These are phyloP conservation scores for Suillus luteus DNA, from an alignment of 768 basidiomycete species.

Conservation along the genomic window DNA sequence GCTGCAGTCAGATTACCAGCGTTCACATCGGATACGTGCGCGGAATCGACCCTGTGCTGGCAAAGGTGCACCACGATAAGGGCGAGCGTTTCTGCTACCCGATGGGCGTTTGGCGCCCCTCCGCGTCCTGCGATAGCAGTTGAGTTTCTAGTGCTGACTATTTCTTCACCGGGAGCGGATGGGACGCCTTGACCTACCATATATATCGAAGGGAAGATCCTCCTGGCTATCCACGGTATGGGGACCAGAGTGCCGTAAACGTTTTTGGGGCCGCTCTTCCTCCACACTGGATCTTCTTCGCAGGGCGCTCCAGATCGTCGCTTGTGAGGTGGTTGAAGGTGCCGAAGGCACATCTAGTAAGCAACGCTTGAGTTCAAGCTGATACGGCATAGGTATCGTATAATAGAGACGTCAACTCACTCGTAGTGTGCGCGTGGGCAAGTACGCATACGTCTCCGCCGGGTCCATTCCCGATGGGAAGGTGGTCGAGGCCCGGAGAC, in stretches of 20 bases:
- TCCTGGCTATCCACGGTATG: conserved; percentile 17
- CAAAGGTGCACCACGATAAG: conserved; percentile 29
- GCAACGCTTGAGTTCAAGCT: background rate
- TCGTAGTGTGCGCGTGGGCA: background rate
- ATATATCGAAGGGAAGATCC: conserved; percentile 14
- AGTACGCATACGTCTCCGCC: background rate
- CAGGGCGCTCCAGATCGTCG: conserved; percentile 9
- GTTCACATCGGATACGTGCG: conserved; percentile 11
- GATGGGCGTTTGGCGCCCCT: conserved; percentile 10
- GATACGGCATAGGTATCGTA: conserved; percentile 12
- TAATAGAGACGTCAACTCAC: background rate
- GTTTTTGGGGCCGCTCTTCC: conserved; percentile 32
- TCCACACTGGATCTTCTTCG: conserved; percentile 25
- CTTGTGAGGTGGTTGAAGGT: conserved; percentile 9
- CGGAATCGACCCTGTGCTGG: conserved; percentile 20
- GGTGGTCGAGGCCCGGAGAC: background rate
- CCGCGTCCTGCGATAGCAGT: background rate
- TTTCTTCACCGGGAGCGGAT: background rate
- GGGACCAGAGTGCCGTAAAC: conserved; percentile 22
- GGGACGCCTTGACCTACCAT: conserved; percentile 12
- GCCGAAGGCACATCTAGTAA: background rate
- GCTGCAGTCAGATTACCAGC: conserved; percentile 28
- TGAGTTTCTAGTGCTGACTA: background rate
- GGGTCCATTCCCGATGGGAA: background rate
- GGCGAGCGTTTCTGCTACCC: conserved; percentile 25